Evolutionary conservation across 1,284 basidiomycete species (phyloP).

Genomic region (Phylloporus gajari): DNA sequence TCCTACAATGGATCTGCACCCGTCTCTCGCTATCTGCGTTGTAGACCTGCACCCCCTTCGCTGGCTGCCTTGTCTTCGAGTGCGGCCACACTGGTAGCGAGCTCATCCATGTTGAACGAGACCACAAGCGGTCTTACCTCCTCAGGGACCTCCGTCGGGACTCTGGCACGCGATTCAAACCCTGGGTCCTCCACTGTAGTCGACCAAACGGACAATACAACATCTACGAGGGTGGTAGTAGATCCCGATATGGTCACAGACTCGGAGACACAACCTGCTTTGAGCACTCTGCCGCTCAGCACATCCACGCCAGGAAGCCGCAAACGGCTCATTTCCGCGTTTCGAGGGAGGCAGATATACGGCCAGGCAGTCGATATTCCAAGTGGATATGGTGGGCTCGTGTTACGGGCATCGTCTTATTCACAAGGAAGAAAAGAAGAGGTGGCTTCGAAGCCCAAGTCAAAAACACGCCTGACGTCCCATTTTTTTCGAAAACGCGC

Average conservation of each 20-base stretch:
- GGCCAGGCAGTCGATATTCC: conserved; percentile 72
- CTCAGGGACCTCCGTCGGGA: conserved; percentile 20
- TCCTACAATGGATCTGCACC: conserved; percentile 75
- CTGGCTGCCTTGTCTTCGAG: conserved; percentile 22
- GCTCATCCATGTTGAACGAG: conserved; percentile 20
- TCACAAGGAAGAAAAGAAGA: conserved; percentile 32
- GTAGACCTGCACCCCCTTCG: conserved; percentile 54
- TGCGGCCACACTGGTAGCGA: conserved; percentile 28
- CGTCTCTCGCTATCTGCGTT: conserved; percentile 75
- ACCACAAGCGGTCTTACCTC: conserved; percentile 16
- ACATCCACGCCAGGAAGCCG: not conserved
- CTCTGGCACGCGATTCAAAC: not conserved
- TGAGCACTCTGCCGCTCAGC: not conserved
- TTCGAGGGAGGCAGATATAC: conserved; percentile 76
- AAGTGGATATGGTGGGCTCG: conserved; percentile 71
- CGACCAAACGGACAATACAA: not conserved
- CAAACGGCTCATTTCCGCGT: conserved; percentile 66
- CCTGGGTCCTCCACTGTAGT: not conserved
- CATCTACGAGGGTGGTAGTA: not conserved
- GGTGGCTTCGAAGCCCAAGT: conserved; percentile 15
- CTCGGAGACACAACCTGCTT: conserved; percentile 25
- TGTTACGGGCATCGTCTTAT: conserved; percentile 54
- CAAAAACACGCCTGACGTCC: conserved; percentile 19
- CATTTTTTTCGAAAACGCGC: conserved; percentile 14
- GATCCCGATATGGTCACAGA: conserved; percentile 10